A percentile compares a stretch with the other conserved stretches of the same genome.
phyloP scores from a whole-genome alignment of 2,329 filamentous ascomycete genomes.

The Colletotrichum orbiculare region DNA sequence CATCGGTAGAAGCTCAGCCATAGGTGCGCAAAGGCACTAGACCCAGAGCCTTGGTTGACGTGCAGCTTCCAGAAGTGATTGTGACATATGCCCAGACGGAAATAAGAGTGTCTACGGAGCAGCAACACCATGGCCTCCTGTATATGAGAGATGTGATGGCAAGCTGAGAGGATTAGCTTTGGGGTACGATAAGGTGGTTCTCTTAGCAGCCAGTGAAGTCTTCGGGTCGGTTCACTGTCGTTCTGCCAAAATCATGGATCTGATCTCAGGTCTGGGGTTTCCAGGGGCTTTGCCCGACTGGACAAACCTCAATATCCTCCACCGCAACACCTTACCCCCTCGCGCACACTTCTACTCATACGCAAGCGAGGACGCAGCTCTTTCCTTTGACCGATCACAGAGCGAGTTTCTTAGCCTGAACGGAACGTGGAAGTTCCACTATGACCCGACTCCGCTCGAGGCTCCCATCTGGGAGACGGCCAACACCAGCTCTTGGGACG shows the following conservation, averaged over 20 bases:
- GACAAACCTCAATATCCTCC: slow-evolving; percentile 68
- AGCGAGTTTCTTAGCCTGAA: slow-evolving; percentile 52
- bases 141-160: not conserved
- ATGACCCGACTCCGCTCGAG: slow-evolving; percentile 48
- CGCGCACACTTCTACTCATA: slow-evolving; percentile 67
- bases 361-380: slow-evolving; percentile 56
- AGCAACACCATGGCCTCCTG: too few species aligned
- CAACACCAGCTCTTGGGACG: slow-evolving; percentile 51
- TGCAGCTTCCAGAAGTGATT: not conserved
- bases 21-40: not conserved
- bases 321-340: slow-evolving; percentile 65
- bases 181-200: not conserved
- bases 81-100: slow-evolving; percentile 29
- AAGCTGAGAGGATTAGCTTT: not conserved
- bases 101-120: not conserved
- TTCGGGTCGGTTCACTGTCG: not conserved
- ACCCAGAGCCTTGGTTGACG: not conserved
- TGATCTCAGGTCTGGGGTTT: slow-evolving; percentile 29
- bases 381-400: slow-evolving; percentile 51
- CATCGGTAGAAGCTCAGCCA: not conserved
- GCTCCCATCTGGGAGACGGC: slow-evolving; percentile 38
- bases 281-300: slow-evolving; percentile 58
- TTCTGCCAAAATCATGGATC: slow-evolving; percentile 14
- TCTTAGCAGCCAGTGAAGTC: not conserved
- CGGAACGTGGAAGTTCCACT: slow-evolving; percentile 54